A percentile compares a stretch with the other conserved stretches of the same genome.
phyloP scores from a whole-genome alignment of 306 rosid genomes.

The Corylus heterophylla region DNA sequence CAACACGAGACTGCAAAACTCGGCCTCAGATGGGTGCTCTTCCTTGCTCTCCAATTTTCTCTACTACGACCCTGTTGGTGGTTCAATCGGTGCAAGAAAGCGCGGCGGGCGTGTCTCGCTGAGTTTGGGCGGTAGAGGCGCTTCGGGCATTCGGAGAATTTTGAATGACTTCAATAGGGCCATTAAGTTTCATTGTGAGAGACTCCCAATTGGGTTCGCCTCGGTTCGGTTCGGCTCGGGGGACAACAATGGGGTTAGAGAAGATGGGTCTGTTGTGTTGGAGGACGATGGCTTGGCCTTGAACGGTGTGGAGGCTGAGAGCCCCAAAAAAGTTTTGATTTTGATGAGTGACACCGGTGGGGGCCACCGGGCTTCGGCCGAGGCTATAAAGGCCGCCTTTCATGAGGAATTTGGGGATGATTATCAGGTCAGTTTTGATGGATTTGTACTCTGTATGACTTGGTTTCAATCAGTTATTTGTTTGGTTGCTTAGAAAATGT shows the following conservation, averaged over 20 bases:
- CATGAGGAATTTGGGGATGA: constrained; percentile 73
- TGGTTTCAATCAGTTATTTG: constrained; percentile 4
- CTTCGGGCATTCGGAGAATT: constrained; percentile 43
- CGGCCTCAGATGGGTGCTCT: constrained; percentile 42
- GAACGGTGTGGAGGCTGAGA: constrained; percentile 38
- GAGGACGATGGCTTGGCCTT: constrained; percentile 32
- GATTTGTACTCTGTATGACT: background rate
- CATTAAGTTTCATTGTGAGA: constrained; percentile 64
- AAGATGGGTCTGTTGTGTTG: constrained; percentile 30
- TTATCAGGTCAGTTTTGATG: constrained; percentile 62
- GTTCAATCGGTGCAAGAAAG: constrained; percentile 20
- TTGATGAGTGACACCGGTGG: constrained; percentile 99
- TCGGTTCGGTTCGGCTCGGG: constrained; percentile 46
- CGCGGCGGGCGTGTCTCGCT: constrained; percentile 45
- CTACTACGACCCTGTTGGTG: constrained; percentile 36
- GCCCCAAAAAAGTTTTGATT: constrained; percentile 74
- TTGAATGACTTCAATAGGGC: constrained; percentile 60
- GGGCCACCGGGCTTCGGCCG: constrained; percentile 98
- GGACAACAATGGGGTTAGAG: constrained; percentile 38
- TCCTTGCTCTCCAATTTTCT: constrained; percentile 45
- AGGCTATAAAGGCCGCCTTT: constrained; percentile 88
- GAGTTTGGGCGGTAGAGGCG: constrained; percentile 32
- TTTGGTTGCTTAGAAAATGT: constrained; percentile 11
- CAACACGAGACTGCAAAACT: constrained; percentile 35
- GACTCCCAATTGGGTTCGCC: constrained; percentile 75